Evolutionary conservation across 495 filamentous ascomycete species (phyloP), one percentile per base, ranked within the genome.

Genomic region (Penicillium samsonianum): DNA sequence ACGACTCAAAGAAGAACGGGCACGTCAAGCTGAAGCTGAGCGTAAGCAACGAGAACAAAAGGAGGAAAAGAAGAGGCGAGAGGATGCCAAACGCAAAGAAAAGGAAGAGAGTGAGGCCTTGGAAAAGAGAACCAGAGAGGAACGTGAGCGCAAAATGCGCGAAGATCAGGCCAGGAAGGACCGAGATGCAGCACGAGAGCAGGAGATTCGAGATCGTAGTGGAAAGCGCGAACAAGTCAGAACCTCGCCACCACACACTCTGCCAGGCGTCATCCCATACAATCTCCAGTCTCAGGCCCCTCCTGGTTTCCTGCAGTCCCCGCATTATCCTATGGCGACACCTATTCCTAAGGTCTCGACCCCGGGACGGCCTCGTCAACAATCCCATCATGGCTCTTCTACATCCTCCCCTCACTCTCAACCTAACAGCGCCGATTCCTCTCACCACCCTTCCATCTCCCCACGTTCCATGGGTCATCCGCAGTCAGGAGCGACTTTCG

Each of bases 281-380:
- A 65, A 76, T 71, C 59, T 90, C 73, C 72, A 74, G 49, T 65
- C 80, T 17, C 71, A 77, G 30, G 71, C 74, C 23, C 61, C 71
- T 50, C 67, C 74, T 19, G 54, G 53, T 17, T 67, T 62, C 17
- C 80, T 85, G 58, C 83, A 84, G 19, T 98, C 94, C 20, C 95
- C 95, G 14, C 88, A 89, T 65, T 78, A 92, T 35, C 72, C 86
- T 28, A 80, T 90, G 59, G 87, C 90, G 20, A 92, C 90, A 5
- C 92, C 94, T 5, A 85, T 84, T 40, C 88, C 93, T 1, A 96
- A 96, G 69, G 84, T 85, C 41, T 83, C 90, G 4, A 92, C 90
- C 22, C 90, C 91, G 14, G 86, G 82, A 55, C 87, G 88, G 44
- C 77, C 83, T 33, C 85, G 91, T 17, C 90, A 92, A 55, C 65